phyloP scores from a whole-genome alignment of 495 filamentous ascomycete species.

The Xylaria acuta region DNA sequence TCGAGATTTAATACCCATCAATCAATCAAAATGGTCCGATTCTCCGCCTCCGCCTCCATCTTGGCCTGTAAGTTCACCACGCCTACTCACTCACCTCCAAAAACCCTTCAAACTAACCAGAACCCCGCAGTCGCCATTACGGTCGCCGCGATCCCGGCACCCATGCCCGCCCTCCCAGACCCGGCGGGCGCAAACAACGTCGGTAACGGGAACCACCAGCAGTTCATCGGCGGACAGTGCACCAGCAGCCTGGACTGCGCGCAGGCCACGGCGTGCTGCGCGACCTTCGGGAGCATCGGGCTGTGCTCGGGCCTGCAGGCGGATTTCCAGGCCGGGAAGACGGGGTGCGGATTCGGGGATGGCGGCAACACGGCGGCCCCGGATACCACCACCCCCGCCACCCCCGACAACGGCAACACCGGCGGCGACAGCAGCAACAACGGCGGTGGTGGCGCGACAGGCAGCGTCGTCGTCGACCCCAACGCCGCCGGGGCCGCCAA shows the following conservation, averaged over 20 bases:
- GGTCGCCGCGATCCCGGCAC: slow-evolving; percentile 26
- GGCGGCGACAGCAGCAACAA: background rate
- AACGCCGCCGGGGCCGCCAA: slow-evolving; percentile 42
- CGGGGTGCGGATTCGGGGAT: slow-evolving; percentile 53
- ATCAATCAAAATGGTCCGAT: slow-evolving; percentile 24
- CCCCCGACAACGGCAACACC: slow-evolving; percentile 10
- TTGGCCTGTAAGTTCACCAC: slow-evolving; percentile 16
- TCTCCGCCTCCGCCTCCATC: slow-evolving; percentile 17
- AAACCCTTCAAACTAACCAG: background rate
- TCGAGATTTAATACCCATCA: background rate
- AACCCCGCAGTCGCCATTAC: slow-evolving; percentile 24
- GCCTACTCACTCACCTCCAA: background rate
- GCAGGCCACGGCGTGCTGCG: slow-evolving; percentile 38
- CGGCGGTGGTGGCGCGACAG: background rate
- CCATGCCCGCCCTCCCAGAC: slow-evolving; percentile 33
- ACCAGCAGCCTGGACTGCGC: slow-evolving; percentile 43
- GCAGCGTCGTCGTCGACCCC: background rate
- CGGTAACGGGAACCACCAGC: slow-evolving; percentile 41
- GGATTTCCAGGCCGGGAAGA: slow-evolving; percentile 52
- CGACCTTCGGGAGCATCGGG: slow-evolving; percentile 37
- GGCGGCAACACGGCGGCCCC: slow-evolving; percentile 5
- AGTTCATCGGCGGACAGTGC: slow-evolving; percentile 49
- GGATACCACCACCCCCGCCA: slow-evolving; percentile 5
- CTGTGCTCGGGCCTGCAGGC: slow-evolving; percentile 50
- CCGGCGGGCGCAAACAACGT: slow-evolving; percentile 45